Evolutionary conservation across 2,329 filamentous ascomycete genomes (phyloP).

Genomic region (Graphiopsis chlorocephala): DNA sequence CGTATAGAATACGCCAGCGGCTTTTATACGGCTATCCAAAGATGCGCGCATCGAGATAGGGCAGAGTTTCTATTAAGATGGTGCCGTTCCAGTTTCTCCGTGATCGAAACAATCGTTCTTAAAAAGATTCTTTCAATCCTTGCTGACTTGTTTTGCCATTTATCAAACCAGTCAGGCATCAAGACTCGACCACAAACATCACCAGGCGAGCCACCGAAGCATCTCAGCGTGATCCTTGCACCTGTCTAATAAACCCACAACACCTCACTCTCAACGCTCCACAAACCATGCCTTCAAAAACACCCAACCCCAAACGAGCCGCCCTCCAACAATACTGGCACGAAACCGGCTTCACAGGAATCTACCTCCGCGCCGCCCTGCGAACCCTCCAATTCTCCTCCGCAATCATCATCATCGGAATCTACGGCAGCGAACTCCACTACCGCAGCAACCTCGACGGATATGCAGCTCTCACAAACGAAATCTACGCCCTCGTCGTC

Average conservation of each 20-base stretch:
- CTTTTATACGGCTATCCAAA: background rate
- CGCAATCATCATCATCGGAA: constrained; percentile 2
- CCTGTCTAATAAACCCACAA: background rate
- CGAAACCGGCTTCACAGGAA: background rate
- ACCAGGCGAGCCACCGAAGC: background rate
- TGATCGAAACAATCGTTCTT: background rate
- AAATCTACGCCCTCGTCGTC: constrained; percentile 11
- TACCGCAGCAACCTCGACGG: background rate
- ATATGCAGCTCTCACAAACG: background rate
- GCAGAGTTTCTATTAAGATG: background rate
- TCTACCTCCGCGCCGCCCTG: background rate
- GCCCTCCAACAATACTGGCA: background rate
- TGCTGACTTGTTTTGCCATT: background rate
- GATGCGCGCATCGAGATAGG: background rate
- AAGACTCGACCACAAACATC: background rate
- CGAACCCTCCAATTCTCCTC: background rate
- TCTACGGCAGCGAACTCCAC: constrained; percentile 3
- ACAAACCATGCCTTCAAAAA: background rate
- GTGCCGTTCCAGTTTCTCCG: background rate
- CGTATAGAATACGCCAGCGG: background rate
- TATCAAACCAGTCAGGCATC: background rate
- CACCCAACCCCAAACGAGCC: background rate
- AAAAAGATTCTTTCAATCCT: background rate
- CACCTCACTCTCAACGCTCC: no score
- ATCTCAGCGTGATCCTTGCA: background rate